Percentiles rank a stretch among this genome's conserved stretches.
Evolutionary conservation across 139 green algal species (phyloP).

Genomic region (Dunaliella sp.): DNA sequence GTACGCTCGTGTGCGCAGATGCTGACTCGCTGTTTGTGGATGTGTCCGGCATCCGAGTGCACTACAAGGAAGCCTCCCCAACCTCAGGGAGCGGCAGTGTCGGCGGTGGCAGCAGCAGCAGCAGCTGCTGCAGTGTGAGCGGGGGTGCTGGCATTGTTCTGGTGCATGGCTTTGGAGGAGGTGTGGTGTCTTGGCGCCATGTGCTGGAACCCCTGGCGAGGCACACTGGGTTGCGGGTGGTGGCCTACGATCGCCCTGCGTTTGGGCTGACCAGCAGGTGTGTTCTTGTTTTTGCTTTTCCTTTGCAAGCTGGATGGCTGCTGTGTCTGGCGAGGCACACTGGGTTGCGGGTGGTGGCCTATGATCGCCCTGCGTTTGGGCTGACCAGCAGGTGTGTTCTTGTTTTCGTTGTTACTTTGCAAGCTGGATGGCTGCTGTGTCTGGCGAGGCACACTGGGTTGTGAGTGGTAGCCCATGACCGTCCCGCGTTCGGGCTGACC

Average conservation of each 20-base stretch:
- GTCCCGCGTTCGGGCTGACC: neutral
- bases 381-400: neutral
- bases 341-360: no score
- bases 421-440: no score
- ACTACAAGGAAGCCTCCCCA: conserved; percentile 41
- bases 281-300: no score
- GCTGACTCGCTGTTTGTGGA: neutral
- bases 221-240: conserved; percentile 43
- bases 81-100: neutral
- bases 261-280: conserved; percentile 23
- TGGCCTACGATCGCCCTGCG: conserved; percentile 36
- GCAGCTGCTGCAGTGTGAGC: neutral
- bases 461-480: no score
- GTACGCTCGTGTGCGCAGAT: conserved; percentile 11
- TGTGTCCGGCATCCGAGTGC: neutral
- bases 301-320: no score
- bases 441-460: no score
- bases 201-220: conserved; percentile 69
- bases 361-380: neutral
- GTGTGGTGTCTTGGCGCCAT: conserved; percentile 76
- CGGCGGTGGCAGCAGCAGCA: neutral
- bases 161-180: conserved; percentile 78
- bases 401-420: no score
- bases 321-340: no score
- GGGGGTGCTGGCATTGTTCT: conserved; percentile 45